Evolutionary conservation across 306 rosid genomes (phyloP).

Genomic region (Parietaria judaica): DNA sequence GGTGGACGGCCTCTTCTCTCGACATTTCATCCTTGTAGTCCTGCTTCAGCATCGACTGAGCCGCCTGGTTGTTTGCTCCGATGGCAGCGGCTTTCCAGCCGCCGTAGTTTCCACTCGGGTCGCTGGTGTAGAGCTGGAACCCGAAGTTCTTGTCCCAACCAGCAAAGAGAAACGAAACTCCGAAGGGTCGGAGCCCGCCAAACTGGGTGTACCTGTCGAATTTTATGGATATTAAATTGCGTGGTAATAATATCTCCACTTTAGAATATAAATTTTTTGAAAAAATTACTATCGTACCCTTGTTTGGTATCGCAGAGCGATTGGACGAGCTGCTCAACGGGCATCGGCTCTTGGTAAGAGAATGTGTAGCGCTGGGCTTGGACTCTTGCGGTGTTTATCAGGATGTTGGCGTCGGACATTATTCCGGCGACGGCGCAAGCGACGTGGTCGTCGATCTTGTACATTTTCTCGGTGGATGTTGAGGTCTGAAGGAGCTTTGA

Average conservation of each 20-base stretch:
- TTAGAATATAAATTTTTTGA: too few species aligned
- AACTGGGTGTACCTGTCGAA: conserved; percentile 18
- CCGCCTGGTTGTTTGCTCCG: conserved; percentile 41
- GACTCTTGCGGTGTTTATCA: conserved; percentile 33
- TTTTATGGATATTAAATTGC: too few species aligned
- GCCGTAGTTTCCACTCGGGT: conserved; percentile 35
- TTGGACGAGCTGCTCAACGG: conserved; percentile 34
- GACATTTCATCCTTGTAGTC: conserved; percentile 32
- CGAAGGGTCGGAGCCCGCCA: conserved; percentile 36
- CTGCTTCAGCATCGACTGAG: conserved; percentile 36
- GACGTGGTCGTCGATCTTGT: conserved; percentile 32
- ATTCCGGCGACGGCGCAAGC: conserved; percentile 39
- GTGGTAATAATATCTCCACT: too few species aligned
- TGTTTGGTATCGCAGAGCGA: conserved; percentile 36
- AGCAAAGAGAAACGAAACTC: conserved; percentile 33
- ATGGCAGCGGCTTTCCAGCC: conserved; percentile 39
- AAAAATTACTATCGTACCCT: conserved; percentile 16
- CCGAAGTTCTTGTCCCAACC: conserved; percentile 36
- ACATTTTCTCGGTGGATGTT: conserved; percentile 36
- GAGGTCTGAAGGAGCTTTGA: conserved; percentile 35
- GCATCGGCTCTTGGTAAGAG: conserved; percentile 36
- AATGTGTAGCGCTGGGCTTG: conserved; percentile 29
- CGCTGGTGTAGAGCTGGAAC: conserved; percentile 36
- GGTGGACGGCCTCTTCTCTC: conserved; percentile 32
- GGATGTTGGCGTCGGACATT: conserved; percentile 40